Evolutionary conservation across 768 basidiomycete genomes (phyloP).

Genomic region (Auricularia sp.): DNA sequence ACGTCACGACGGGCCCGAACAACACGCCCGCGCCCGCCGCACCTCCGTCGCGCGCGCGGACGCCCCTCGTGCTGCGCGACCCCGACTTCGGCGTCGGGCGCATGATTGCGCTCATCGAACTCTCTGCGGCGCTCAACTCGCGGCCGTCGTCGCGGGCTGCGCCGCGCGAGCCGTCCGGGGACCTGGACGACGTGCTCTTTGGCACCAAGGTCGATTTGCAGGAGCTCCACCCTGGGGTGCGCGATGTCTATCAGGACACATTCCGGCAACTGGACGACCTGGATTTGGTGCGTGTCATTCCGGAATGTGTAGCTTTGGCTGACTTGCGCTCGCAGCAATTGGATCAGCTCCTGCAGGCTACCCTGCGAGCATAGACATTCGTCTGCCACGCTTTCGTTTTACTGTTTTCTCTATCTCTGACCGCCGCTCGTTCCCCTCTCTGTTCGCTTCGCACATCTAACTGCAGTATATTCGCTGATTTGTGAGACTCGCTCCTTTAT

Average conservation of each 20-base stretch:
- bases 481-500: neutral
- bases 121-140: slow-evolving; percentile 28
- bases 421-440: neutral
- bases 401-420: neutral
- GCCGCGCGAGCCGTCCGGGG: slow-evolving; percentile 34
- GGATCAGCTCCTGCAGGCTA: neutral
- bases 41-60: neutral
- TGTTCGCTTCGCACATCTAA: neutral
- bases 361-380: neutral
- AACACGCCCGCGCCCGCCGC: neutral
- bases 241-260: slow-evolving; percentile 58
- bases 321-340: neutral
- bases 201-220: slow-evolving; percentile 52
- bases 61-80: slow-evolving; percentile 2
- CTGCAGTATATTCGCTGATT: neutral
- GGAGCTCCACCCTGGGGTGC: slow-evolving; percentile 56
- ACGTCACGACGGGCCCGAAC: neutral
- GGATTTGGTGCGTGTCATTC: slow-evolving; percentile 47
- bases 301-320: neutral
- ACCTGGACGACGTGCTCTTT: slow-evolving; percentile 66
- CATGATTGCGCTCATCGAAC: slow-evolving; percentile 85
- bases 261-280: slow-evolving; percentile 71
- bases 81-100: slow-evolving; percentile 70
- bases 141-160: slow-evolving; percentile 1
- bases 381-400: neutral